A percentile compares a stretch with the other conserved stretches of the same genome.
These are phyloP conservation scores for Lobosporangium transversale DNA, from an alignment of 192 early-diverging fungal species.

Conservation along the genomic window DNA sequence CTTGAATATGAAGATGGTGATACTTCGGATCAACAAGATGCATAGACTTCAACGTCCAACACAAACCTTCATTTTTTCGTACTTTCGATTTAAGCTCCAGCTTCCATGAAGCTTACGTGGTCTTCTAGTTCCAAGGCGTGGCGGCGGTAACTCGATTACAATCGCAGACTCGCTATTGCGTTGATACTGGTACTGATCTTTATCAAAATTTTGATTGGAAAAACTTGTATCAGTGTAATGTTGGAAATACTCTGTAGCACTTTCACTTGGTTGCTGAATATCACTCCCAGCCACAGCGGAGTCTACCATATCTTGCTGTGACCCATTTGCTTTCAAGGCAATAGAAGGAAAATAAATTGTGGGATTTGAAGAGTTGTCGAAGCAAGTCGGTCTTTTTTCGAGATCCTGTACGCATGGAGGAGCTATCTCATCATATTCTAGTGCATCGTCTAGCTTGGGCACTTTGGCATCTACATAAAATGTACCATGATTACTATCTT, in stretches of 20 bases:
- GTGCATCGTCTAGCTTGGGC: neutral
- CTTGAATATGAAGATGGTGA: too few species aligned
- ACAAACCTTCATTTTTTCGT: conserved; percentile 7
- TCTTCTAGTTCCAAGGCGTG: neutral
- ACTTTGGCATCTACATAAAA: neutral
- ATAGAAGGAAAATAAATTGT: neutral
- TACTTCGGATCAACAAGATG: too few species aligned
- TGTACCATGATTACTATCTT: neutral
- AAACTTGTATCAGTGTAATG: neutral
- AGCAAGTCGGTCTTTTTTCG: neutral
- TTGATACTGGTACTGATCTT: neutral
- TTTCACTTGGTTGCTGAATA: neutral
- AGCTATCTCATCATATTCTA: neutral
- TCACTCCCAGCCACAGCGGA: neutral
- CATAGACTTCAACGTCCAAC: too few species aligned
- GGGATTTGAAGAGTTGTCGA: neutral
- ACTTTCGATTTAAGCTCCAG: conserved; percentile 9
- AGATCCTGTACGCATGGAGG: too few species aligned
- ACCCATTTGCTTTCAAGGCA: neutral
- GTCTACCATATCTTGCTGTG: too few species aligned
- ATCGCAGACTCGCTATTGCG: neutral
- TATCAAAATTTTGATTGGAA: neutral
- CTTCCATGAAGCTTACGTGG: neutral
- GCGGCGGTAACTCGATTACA: conserved; percentile 2
- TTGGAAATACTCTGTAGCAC: neutral